Conservation (phyloP, 176 grass and related monocot species). For the Alopecurus myosuroides region DNA sequence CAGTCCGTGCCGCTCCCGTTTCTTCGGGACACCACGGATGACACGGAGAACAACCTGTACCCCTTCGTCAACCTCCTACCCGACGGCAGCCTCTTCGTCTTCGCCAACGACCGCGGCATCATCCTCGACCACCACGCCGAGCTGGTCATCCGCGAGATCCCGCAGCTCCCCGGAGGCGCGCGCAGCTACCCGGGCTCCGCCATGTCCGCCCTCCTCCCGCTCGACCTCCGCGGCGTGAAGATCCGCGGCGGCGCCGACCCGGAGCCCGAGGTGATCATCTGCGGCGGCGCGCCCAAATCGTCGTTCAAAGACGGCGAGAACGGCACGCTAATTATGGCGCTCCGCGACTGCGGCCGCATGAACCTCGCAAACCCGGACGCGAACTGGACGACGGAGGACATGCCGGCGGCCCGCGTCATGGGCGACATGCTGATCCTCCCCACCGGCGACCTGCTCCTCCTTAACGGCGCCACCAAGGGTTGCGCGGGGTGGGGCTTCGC, state of each 20-base stretch:
- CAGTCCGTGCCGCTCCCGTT: conserved; percentile 30
- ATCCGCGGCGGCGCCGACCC: background rate
- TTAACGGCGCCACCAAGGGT: conserved; percentile 63
- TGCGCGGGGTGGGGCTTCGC: conserved; percentile 76
- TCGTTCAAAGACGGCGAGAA: conserved; percentile 50
- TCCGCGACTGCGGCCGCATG: conserved; percentile 61
- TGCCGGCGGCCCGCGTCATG: conserved; percentile 75
- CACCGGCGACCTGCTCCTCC: conserved; percentile 68
- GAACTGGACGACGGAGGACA: conserved; percentile 52
- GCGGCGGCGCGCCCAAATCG: conserved; percentile 56
- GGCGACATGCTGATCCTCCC: conserved; percentile 89
- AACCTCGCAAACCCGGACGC: conserved; percentile 37
- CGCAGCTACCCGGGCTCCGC: conserved; percentile 81
- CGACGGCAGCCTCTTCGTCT: conserved; percentile 79
- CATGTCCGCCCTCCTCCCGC: conserved; percentile 72
- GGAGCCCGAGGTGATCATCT: conserved; percentile 65
- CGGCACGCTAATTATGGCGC: conserved; percentile 32
- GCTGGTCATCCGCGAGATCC: conserved; percentile 61
- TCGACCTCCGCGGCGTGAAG: conserved; percentile 49
- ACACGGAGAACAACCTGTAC: conserved; percentile 93
- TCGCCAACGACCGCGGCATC: conserved; percentile 82
- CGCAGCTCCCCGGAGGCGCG: conserved; percentile 47
- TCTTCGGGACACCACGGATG: conserved; percentile 63
- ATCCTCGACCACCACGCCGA: conserved; percentile 46
- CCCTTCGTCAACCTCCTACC: conserved; percentile 88